Conservation (phyloP, 2,329 filamentous ascomycete species). For the Zasmidium citrigriseum region DNA sequence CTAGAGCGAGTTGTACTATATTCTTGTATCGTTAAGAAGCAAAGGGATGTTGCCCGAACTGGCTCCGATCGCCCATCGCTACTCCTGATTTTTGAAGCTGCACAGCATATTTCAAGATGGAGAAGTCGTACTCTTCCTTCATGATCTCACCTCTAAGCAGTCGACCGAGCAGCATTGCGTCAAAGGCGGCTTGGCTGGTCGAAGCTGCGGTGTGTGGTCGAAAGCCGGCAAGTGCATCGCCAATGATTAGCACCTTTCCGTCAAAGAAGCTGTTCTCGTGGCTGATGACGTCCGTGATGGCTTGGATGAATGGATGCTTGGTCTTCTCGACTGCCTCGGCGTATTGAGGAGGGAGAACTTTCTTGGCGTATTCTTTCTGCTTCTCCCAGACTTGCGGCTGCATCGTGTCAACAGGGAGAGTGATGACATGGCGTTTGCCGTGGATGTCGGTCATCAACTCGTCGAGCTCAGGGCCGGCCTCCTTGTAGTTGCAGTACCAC, state of each 20-base stretch:
- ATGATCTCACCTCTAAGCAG: slow-evolving; percentile 42
- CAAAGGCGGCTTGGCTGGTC: slow-evolving; percentile 50
- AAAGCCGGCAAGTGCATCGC: slow-evolving; percentile 50
- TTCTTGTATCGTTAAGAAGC: slow-evolving; percentile 3
- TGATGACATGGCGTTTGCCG: slow-evolving; percentile 43
- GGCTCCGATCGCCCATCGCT: slow-evolving; percentile 43
- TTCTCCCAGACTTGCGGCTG: slow-evolving; percentile 41
- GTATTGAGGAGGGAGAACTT: slow-evolving; percentile 42
- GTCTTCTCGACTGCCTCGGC: slow-evolving; percentile 45
- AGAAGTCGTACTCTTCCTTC: slow-evolving; percentile 38
- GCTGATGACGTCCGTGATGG: slow-evolving; percentile 46
- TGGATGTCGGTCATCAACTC: slow-evolving; percentile 49
- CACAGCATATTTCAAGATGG: slow-evolving; percentile 39
- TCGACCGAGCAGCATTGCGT: slow-evolving; percentile 44
- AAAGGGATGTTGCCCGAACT: slow-evolving; percentile 40
- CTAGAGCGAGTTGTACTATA: neutral
- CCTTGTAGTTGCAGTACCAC: slow-evolving; percentile 48
- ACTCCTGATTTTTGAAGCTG: slow-evolving; percentile 42
- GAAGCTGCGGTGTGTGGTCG: slow-evolving; percentile 50
- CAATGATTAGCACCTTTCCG: slow-evolving; percentile 48
- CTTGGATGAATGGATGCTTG: slow-evolving; percentile 47
- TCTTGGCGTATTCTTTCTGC: slow-evolving; percentile 35
- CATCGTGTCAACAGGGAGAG: slow-evolving; percentile 46
- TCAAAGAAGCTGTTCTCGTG: slow-evolving; percentile 40
- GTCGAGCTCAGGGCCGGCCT: slow-evolving; percentile 41